Evolutionary conservation across 495 filamentous ascomycete species (phyloP), one percentile per base, ranked within the genome.

Genomic region (Tuber calosporum): DNA sequence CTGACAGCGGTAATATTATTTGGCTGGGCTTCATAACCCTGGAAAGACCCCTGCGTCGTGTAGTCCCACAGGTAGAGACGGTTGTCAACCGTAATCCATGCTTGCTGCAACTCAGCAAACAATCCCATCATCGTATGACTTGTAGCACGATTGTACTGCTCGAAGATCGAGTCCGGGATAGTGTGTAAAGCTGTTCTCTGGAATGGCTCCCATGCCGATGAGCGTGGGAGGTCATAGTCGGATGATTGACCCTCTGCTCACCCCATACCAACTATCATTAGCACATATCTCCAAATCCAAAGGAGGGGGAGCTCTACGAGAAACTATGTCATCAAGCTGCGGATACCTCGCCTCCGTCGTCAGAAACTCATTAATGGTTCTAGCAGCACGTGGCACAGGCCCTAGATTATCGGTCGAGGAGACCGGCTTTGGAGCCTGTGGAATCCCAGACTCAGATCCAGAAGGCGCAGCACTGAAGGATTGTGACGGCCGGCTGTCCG

Each of bases 31-130:
- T 98, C 95, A 81, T 90, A 98, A 40, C 94, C 95, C 71, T 81
- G 80, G 69, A 82, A 81, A 8, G 72, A 76, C 17, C 72, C 75
- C 58, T 81, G 75, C 36, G 80, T 81, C 15, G 93, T 94, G 80
- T 97, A 99, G 83, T 99, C 95, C 95, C 95, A 99, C 19, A 99
- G 85, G 81, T 98, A 99, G 38, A 99, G 86, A 71, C 91, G 90
- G 83, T 95, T 97, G 83, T 99, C 95, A 80, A 99, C 96, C 0
- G 92, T 87, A 34, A 96, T 90, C 93, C 94, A 99, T 66, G 94
- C 94, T 84, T 97, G 94, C 73, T 92, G 92, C 77, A 99, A 82
- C 82, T 93, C 90, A 34, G 95, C 92, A 82, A 99, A 97, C 53
- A 98, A 83, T 34, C 95, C 95, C 90, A 98, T 96, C 80, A 87